A percentile compares a stretch with the other conserved stretches of the same genome.
These are phyloP conservation scores for Vicia faba DNA, from an alignment of 306 rosid genomes.

Conservation along the genomic window DNA sequence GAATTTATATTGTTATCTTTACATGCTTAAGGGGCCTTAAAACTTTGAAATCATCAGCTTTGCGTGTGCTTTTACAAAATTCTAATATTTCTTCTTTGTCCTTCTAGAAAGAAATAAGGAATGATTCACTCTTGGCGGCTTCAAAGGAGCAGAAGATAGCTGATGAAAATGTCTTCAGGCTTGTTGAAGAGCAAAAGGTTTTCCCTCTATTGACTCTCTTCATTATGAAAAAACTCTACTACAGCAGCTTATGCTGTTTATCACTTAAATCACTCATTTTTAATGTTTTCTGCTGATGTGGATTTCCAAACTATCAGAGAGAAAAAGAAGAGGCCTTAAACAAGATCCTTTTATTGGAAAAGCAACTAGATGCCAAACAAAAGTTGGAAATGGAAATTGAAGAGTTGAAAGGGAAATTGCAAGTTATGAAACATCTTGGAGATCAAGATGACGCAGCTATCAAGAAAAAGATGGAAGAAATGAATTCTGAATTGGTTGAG, in stretches of 20 bases:
- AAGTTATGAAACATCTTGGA: slow-evolving; percentile 95
- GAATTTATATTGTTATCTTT: not conserved
- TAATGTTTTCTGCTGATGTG: slow-evolving; percentile 34
- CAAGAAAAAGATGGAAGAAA: slow-evolving; percentile 73
- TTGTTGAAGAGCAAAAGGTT: slow-evolving; percentile 93
- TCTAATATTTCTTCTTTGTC: slow-evolving; percentile 37
- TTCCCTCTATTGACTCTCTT: slow-evolving; percentile 25
- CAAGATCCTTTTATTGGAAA: slow-evolving; percentile 80
- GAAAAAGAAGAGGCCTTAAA: slow-evolving; percentile 84
- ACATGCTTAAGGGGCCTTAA: slow-evolving; percentile 10
- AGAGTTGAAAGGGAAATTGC: slow-evolving; percentile 84
- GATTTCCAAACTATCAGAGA: slow-evolving; percentile 53
- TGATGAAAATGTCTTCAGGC: slow-evolving; percentile 75
- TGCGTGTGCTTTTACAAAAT: slow-evolving; percentile 26
- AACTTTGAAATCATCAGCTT: slow-evolving; percentile 22
- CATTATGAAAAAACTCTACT: slow-evolving; percentile 20
- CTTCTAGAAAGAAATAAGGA: slow-evolving; percentile 74
- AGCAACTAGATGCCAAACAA: slow-evolving; percentile 89
- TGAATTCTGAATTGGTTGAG: slow-evolving; percentile 60
- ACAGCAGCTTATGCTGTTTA: not conserved
- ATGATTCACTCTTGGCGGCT: slow-evolving; percentile 77
- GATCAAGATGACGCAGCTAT: slow-evolving; percentile 86
- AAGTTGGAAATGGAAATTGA: slow-evolving; percentile 93
- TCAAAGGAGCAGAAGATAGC: slow-evolving; percentile 83
- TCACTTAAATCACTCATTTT: slow-evolving; percentile 9